Percentiles rank a stretch among this genome's conserved stretches.
Conservation (phyloP, 2,329 filamentous ascomycete species). For the Magnaporthales sp. region DNA sequence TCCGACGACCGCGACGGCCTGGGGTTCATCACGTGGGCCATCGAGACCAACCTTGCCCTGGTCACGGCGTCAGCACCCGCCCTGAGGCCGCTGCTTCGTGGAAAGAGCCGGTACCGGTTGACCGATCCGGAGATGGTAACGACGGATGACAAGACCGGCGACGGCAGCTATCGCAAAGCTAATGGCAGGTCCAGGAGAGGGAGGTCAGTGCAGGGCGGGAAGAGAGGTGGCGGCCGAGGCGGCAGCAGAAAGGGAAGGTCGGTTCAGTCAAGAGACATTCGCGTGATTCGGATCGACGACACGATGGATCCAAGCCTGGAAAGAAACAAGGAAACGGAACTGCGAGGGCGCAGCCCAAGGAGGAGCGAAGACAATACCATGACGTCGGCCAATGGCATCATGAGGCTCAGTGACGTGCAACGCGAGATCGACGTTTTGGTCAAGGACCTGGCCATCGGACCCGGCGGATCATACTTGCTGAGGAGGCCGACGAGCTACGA, state of each 20-base stretch:
- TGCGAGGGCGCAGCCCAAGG: slow-evolving; percentile 21
- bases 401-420: slow-evolving; percentile 22
- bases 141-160: slow-evolving; percentile 20
- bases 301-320: background rate
- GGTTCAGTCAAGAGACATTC: too few species aligned
- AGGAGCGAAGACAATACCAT: slow-evolving; percentile 23
- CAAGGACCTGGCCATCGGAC: slow-evolving; percentile 16
- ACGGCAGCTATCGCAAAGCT: too few species aligned
- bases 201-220: too few species aligned
- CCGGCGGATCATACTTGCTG: slow-evolving; percentile 3
- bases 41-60: slow-evolving; percentile 32
- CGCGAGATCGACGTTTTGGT: slow-evolving; percentile 16
- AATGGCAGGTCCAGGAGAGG: too few species aligned
- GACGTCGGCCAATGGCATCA: slow-evolving; percentile 25
- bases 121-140: slow-evolving; percentile 14
- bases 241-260: too few species aligned
- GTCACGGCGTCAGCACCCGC: slow-evolving; percentile 32
- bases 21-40: slow-evolving; percentile 25
- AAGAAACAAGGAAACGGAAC: slow-evolving; percentile 11
- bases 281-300: too few species aligned
- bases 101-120: slow-evolving; percentile 20
- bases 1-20: slow-evolving; percentile 16
- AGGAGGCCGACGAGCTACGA: background rate
- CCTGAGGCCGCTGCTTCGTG: slow-evolving; percentile 26
- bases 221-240: slow-evolving; percentile 11